Evolutionary conservation across 108 stramenopile species (phyloP).

Genomic region (Bacterosira constricta): DNA sequence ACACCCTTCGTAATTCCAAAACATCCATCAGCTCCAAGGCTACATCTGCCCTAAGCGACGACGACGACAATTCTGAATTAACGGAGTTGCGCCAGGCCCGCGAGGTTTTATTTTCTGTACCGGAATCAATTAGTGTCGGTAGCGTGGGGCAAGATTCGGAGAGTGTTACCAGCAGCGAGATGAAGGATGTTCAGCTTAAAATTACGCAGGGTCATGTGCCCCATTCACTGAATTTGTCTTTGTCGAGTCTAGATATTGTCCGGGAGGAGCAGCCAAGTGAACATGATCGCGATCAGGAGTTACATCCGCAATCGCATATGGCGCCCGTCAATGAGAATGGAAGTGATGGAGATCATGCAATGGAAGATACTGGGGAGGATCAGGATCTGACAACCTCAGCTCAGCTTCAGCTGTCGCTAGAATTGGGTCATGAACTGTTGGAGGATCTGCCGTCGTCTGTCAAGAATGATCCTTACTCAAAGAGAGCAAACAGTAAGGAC

Average conservation of each 20-base stretch:
- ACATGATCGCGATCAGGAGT: too few relatives aligned
- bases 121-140: background rate
- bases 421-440: background rate
- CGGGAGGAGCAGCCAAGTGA: too few relatives aligned
- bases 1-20: background rate
- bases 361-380: background rate
- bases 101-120: slow-evolving; percentile 36
- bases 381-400: background rate
- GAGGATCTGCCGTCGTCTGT: slow-evolving; percentile 23
- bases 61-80: slow-evolving; percentile 28
- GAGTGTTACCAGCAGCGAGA: background rate
- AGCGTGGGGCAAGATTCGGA: background rate
- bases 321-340: background rate
- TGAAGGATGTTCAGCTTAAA: background rate
- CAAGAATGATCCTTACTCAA: background rate
- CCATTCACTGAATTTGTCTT: background rate
- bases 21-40: background rate
- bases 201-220: background rate
- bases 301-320: background rate
- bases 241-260: background rate
- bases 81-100: slow-evolving; percentile 39
- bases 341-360: background rate
- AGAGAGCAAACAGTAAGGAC: background rate
- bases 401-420: background rate
- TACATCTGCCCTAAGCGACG: slow-evolving; percentile 9